Base-by-base conservation (phyloP, 2,329 filamentous ascomycete genomes). In the Aspergillus flavus region DNA sequence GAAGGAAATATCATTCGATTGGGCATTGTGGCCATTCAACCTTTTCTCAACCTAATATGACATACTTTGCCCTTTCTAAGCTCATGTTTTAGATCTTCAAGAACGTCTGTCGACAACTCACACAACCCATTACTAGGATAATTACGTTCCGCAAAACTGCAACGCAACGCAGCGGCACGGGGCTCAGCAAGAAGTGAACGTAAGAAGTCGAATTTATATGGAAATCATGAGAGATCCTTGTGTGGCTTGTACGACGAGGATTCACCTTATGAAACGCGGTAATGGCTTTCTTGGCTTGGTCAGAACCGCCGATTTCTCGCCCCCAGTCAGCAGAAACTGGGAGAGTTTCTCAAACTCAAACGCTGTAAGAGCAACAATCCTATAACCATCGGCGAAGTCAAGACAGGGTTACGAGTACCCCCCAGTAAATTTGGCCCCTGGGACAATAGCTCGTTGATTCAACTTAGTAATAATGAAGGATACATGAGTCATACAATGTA, bases 41-140 rank as follows among this genome's bases (percentile, higher is more conserved):
- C 26, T 28, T 28, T 28, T 28, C 26, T 28, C 26, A 28, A 28
- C 26, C 26, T 28, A 28, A 28, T 6, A 23, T 23, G 21, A 23
- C 21, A 23, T 23, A 23, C 69, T 85, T 76, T 4, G 89, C 88
- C 65, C 83, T 78, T 21, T 79, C 81, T 41, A 86, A 75, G 82
- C 88, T 88, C 64, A 78, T 79, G 64, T 87, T 81, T 78, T 90
- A 87, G 6, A 88, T 80, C 64, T 85, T 75, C 50, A 93, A 71
- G 70, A 93, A 93, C 0, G 88, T 88, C 3, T 0, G 88, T 88
- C 3, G 83, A 73, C 91, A 32, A 32, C 30, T 10, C 30, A 32
- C 30, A 93, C 90, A 91, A 93, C 0, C 91, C 91, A 74, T 93
- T 91, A 50, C 88, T 84, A 5, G 91, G 79, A 12, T 82, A 73